Conservation (phyloP, 441 rosid species). For the Cnidoscolus chayamansa region DNA sequence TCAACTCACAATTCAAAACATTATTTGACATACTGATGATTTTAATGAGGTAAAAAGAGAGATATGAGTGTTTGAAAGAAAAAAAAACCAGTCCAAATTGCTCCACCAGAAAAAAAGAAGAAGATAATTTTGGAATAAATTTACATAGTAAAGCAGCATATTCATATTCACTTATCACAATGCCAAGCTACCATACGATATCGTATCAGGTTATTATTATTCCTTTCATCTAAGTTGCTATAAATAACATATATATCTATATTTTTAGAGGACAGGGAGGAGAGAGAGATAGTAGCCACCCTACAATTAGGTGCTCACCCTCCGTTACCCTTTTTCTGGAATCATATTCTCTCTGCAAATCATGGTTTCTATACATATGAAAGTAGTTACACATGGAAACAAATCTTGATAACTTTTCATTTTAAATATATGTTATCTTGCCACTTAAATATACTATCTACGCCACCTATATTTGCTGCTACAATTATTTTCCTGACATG, state of each 20-base stretch:
- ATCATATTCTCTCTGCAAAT: slow-evolving; percentile 18
- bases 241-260: no score
- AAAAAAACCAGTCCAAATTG: neutral
- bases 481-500: neutral
- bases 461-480: no score
- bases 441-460: no score
- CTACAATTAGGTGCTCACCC: no score
- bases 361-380: neutral
- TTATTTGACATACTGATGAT: neutral
- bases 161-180: slow-evolving; percentile 12
- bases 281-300: neutral
- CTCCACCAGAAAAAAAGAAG: neutral
- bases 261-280: neutral
- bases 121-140: slow-evolving; percentile 10
- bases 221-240: neutral
- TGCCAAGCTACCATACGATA: neutral
- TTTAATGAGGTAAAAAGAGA: neutral
- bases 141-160: neutral
- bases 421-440: slow-evolving; percentile 1
- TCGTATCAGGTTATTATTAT: slow-evolving; percentile 1
- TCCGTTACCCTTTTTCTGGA: slow-evolving; percentile 6
- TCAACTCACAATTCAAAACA: no score
- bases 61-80: neutral
- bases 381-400: slow-evolving; percentile 9
- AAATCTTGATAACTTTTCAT: neutral